These are phyloP conservation scores for Phlyctochytrium arcticum DNA, from an alignment of 192 early-diverging fungal species.

Conservation along the genomic window DNA sequence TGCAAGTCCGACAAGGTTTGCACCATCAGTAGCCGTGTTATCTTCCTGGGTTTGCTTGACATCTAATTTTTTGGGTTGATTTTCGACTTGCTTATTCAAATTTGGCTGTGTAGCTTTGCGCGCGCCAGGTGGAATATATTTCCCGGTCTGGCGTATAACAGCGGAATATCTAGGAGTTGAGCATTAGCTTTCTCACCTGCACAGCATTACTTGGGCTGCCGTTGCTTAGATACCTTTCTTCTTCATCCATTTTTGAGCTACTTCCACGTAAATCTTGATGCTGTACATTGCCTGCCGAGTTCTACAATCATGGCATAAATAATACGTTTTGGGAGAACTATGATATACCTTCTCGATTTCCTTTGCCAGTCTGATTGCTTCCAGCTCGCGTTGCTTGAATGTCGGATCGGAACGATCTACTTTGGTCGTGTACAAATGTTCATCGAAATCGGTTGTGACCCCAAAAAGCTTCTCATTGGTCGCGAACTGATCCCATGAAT, in stretches of 20 bases:
- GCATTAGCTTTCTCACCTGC: too few species aligned
- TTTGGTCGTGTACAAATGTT: conserved; percentile 93
- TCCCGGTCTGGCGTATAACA: conserved; percentile 63
- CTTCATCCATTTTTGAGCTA: conserved; percentile 73
- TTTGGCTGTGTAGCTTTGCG: conserved; percentile 6
- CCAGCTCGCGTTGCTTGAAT: conserved; percentile 81
- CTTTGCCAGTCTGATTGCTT: conserved; percentile 80
- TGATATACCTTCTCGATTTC: conserved; percentile 71
- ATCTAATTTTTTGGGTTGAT: too few species aligned
- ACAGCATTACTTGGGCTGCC: too few species aligned
- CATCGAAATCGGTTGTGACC: conserved; percentile 91
- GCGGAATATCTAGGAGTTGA: conserved; percentile 66
- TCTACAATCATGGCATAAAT: too few species aligned
- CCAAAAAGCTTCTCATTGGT: conserved; percentile 93
- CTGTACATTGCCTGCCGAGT: too few species aligned
- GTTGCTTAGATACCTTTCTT: conserved; percentile 82
- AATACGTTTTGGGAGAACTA: background rate
- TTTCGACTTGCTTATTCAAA: too few species aligned
- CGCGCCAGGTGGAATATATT: conserved; percentile 83
- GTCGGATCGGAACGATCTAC: conserved; percentile 79
- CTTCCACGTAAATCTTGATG: conserved; percentile 69
- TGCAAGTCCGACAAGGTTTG: too few species aligned
- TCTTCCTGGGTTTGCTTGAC: too few species aligned
- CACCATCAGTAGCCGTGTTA: too few species aligned
- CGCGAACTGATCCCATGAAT: conserved; percentile 94